Percentiles rank a stretch among this genome's conserved stretches.
Conservation (phyloP, 495 filamentous ascomycete species). For the Aspergillus conjunctus region DNA sequence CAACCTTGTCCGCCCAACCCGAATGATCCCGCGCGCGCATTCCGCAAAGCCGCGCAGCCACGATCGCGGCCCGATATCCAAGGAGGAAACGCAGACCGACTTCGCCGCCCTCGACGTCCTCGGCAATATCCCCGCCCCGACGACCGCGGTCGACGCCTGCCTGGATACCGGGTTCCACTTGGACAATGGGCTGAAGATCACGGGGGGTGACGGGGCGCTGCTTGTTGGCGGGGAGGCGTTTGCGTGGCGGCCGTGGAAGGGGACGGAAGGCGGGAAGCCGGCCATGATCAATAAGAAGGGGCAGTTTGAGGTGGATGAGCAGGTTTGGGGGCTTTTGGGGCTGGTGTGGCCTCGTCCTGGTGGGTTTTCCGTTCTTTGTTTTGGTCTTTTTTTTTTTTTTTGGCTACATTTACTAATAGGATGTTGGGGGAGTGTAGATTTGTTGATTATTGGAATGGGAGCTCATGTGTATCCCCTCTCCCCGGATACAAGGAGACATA, state of each 20-base stretch:
- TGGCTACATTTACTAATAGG: conserved; percentile 24
- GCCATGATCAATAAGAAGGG: conserved; percentile 71
- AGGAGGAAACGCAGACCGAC: conserved; percentile 71
- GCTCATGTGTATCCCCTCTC: conserved; percentile 70
- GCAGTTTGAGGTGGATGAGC: conserved; percentile 74
- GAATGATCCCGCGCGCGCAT: conserved; percentile 46
- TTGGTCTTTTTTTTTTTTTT: conserved; percentile 2
- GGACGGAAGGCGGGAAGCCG: conserved; percentile 35
- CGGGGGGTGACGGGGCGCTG: conserved; percentile 66
- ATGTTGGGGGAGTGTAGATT: conserved; percentile 60
- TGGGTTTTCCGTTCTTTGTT: conserved; percentile 42
- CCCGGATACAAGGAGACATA: conserved; percentile 67
- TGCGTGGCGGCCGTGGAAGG: conserved; percentile 78
- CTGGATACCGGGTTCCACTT: conserved; percentile 29
- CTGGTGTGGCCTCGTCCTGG: conserved; percentile 90
- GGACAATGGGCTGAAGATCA: conserved; percentile 68
- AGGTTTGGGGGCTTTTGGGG: conserved; percentile 73
- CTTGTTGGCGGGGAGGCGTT: conserved; percentile 87
- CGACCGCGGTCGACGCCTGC: conserved; percentile 74
- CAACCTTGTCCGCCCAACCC: conserved; percentile 31
- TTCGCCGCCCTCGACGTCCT: conserved; percentile 77
- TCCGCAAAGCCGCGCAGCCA: conserved; percentile 42
- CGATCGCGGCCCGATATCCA: conserved; percentile 61
- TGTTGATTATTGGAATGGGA: conserved; percentile 88
- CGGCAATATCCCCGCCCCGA: conserved; percentile 70